phyloP scores from a whole-genome alignment of 805 yeast genomes.

The Spathaspora hagerdaliae region DNA sequence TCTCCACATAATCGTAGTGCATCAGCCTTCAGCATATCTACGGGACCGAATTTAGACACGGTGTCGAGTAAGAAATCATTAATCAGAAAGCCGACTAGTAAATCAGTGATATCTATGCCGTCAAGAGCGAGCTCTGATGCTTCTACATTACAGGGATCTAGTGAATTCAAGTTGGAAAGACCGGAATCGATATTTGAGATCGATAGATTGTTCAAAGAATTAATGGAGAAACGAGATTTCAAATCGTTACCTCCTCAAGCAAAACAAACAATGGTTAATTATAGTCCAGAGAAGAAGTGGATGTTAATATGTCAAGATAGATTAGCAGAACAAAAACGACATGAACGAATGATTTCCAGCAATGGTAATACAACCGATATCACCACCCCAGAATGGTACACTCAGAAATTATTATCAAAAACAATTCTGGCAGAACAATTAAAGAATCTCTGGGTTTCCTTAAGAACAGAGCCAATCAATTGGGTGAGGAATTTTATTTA shows the following conservation, averaged over 20 bases:
- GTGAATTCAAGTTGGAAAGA: constrained; percentile 48
- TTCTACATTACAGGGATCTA: constrained; percentile 11
- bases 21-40: constrained; percentile 35
- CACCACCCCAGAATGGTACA: constrained; percentile 67
- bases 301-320: constrained; percentile 85
- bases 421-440: constrained; percentile 65
- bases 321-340: constrained; percentile 66
- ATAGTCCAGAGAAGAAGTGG: constrained; percentile 81
- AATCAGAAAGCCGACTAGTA: constrained; percentile 19
- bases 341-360: constrained; percentile 15
- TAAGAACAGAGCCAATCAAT: constrained; percentile 77
- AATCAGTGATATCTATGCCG: constrained; percentile 24
- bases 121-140: constrained; percentile 13
- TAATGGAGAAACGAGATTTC: constrained; percentile 82
- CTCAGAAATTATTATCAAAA: constrained; percentile 67
- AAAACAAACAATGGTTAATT: constrained; percentile 69
- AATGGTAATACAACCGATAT: constrained; percentile 19
- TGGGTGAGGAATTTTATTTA: constrained; percentile 80
- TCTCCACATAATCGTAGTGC: constrained; percentile 38
- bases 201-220: constrained; percentile 69
- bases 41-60: constrained; percentile 7
- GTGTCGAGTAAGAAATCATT: neutral
- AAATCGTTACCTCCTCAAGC: constrained; percentile 67
- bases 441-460: constrained; percentile 83
- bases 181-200: constrained; percentile 66